A percentile compares a stretch with the other conserved stretches of the same genome.
These are phyloP conservation scores for Tetracladium marchalianum DNA, from an alignment of 495 filamentous ascomycete species.

Conservation along the genomic window DNA sequence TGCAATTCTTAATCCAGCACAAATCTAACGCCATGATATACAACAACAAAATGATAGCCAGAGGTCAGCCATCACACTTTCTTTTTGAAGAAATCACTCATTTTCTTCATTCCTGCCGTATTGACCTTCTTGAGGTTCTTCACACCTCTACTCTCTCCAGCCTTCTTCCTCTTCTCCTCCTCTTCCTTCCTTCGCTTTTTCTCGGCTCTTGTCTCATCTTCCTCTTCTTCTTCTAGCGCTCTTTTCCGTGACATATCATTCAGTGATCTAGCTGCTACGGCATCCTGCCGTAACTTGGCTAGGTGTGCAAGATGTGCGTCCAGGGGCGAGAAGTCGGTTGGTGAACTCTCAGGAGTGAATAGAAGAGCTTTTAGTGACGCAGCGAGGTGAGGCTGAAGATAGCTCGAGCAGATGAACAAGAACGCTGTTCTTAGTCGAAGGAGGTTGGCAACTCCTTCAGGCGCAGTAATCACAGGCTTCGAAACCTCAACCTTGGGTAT, in stretches of 20 bases:
- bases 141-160: conserved; percentile 60
- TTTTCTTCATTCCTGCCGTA: conserved; percentile 87
- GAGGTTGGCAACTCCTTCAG: conserved; percentile 44
- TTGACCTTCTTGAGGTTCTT: conserved; percentile 80
- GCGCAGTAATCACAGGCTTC: conserved; percentile 33
- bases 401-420: conserved; percentile 65
- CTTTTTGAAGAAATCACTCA: conserved; percentile 90
- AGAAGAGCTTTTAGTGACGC: conserved; percentile 39
- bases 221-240: conserved; percentile 62
- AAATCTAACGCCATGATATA: too few relatives aligned
- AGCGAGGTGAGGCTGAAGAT: conserved; percentile 48
- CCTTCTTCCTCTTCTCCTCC: conserved; percentile 54
- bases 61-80: conserved; percentile 21
- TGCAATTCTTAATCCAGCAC: too few relatives aligned
- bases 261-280: conserved; percentile 50
- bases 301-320: conserved; percentile 56
- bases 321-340: conserved; percentile 59
- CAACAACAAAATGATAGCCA: too few relatives aligned
- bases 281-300: conserved; percentile 55
- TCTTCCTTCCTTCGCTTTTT: conserved; percentile 62
- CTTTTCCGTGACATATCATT: conserved; percentile 67
- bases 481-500: neutral
- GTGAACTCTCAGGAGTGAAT: conserved; percentile 26
- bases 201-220: conserved; percentile 60
- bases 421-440: conserved; percentile 67